Base-by-base conservation (phyloP, 2,329 filamentous ascomycete species). In the Fusarium liriodendri region DNA sequence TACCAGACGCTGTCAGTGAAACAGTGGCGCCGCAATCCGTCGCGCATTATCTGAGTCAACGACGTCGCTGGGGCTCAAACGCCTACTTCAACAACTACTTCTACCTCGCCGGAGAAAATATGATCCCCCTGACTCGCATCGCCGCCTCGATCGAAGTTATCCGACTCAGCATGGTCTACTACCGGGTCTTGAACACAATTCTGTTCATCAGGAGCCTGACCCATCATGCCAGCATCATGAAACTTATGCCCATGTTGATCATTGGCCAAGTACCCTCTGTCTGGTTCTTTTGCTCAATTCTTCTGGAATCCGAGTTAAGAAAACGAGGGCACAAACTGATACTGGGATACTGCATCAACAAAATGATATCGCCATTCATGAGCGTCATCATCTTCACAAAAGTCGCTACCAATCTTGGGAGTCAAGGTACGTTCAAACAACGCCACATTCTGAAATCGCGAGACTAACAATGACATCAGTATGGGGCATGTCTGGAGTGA, bases 41-140 rank as follows among this genome's bases (percentile, higher is more conserved):
- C n/a, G 72, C 76, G 32, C 80, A 82, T 67, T 82, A 82, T 42
- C 77, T 82, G 29, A 79, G 75, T 52, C 80, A 82, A 67, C 72
- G 80, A 2, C 78, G 80, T 6, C 73, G 80, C 9, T 82, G 80
- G 80, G 80, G 80, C 4, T 80, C 78, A 3, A 82, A 82, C 16
- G 80, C 80, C 6, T 82, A 82, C 64, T 82, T 81, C 67, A 82
- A 82, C 77, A 82, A 82, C 47, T 82, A 80, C 54, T 82, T 80
- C 40, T 82, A 82, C 37, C 69, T 79, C 1, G 73, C 70, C 6
- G 80, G 80, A 16, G 76, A 80, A 45, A 79, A 80, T 32, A 82
- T 82, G 79, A 88, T 84, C 64, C 86, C 74, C 20, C 66, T 82
- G 20, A 82, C 80, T 4, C 79, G 80, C 1, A 71, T 82, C 9